Evolutionary conservation across 2,329 filamentous ascomycete species (phyloP).

Genomic region (Domatiomyces globalis): DNA sequence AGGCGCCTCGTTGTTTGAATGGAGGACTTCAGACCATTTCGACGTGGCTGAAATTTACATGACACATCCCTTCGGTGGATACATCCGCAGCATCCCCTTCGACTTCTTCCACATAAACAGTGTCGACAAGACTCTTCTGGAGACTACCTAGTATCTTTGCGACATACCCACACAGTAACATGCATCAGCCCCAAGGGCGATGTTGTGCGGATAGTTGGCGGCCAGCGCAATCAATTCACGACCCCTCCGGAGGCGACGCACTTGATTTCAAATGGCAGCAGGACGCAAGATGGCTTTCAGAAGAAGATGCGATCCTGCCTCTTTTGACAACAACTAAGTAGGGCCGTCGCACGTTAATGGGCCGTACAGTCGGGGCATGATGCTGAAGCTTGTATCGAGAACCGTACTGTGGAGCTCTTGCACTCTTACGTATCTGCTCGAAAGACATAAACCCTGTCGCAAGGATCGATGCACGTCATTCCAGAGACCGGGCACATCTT

Average conservation of each 20-base stretch:
- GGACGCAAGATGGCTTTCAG: constrained; percentile 31
- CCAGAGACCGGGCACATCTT: constrained; percentile 29
- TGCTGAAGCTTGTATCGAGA: constrained; percentile 25
- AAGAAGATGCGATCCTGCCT: constrained; percentile 20
- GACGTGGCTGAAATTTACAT: too few relatives aligned
- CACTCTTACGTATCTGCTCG: constrained; percentile 28
- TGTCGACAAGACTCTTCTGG: constrained; percentile 34
- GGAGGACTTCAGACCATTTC: too few relatives aligned
- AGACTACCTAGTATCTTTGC: constrained; percentile 32
- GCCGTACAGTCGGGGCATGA: constrained; percentile 30
- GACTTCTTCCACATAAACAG: constrained; percentile 41
- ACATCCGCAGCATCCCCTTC: too few relatives aligned
- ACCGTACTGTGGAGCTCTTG: constrained; percentile 32
- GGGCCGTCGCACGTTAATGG: constrained; percentile 11
- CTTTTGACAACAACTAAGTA: constrained; percentile 27
- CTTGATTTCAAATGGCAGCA: constrained; percentile 40
- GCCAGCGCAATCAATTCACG: constrained; percentile 31
- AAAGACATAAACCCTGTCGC: constrained; percentile 25
- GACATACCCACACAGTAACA: constrained; percentile 29
- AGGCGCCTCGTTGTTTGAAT: too few relatives aligned
- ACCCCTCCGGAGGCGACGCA: constrained; percentile 29
- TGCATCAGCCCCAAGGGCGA: constrained; percentile 29
- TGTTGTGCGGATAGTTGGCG: constrained; percentile 39
- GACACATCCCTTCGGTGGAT: too few relatives aligned
- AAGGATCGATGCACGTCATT: constrained; percentile 31